Evolutionary conservation across 169 alveolate species (phyloP), one percentile per base, ranked within the genome.

Genomic region (Besnoitia besnoiti): DNA sequence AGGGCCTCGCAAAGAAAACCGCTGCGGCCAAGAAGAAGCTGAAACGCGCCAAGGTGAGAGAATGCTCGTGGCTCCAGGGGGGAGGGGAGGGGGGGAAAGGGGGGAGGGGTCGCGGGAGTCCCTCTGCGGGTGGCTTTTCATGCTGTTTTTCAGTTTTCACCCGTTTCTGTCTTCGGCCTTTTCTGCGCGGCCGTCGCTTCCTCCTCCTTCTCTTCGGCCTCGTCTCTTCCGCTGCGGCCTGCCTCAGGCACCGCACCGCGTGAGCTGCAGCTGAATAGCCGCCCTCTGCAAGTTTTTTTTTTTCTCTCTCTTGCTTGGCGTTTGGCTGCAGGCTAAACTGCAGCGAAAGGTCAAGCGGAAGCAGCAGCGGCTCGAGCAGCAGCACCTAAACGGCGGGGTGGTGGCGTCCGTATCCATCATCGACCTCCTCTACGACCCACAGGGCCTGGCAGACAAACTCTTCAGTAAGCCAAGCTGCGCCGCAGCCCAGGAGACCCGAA

Each of bases 381-480:
- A 89, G 89, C 87, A 50, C 35, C 44, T 16, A 30, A 88, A 67
- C 12, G 80, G 87, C 75, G 85, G 85, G 2, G 40, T 77, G 35
- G 50, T 82, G 0, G 90, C 51, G 30, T 51, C 88, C 62, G 94
- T 85, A 61, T 85, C 95, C 49, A 95, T 91, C 75, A 95, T 97
- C 84, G 99, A 97, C 93, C 93, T 94, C 90, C 92, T 97, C 42
- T 93, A 95, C 92, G 97, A 97, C 67, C 98, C 98, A 33, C 96
- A 96, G 82, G 92, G 95, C 19, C 96, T 96, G 89, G 96, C 97
- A 0, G 98, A 98, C 92, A 95, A 95, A 77, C 75, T 97, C 93
- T 96, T 95, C 85, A 93, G 93, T 93, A 73, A 40, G 35, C 46
- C n/a, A n/a, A n/a, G n/a, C n/a, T n/a, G n/a, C n/a, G n/a, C n/a